Base-by-base conservation (phyloP, 2,329 filamentous ascomycete genomes). In the Apiospora phragmitis region DNA sequence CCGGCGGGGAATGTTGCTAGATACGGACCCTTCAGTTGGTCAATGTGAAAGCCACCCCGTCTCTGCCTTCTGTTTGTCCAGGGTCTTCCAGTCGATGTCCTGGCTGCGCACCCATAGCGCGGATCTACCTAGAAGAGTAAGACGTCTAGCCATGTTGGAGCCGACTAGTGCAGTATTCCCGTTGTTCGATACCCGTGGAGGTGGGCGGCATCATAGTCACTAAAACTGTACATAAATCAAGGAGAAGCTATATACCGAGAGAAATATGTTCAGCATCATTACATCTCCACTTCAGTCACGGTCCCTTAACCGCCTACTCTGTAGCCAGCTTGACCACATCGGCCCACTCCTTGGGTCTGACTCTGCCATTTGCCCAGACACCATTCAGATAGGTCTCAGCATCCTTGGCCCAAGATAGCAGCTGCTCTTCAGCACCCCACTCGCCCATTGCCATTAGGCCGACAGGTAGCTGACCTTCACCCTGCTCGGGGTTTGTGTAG, bases 361-460 rank as follows among this genome's bases (percentile, higher is more conserved):
- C 79, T 68, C 89, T 83, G 0, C 89, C 86, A 0, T 85, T 86
- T 0, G 83, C 80, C 69, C 84, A 83, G 32, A 73, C 79, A 4
- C 83, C 80, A 69, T 88, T 83, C 67, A 92, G 75, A 75, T 89
- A 91, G 45, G 78, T 78, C 79, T 92, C 90, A 0, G 83, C 83
- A 70, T 90, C 87, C 41, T 80, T 81, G 1, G 89, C 90, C 85
- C 88, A 92, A n/a, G 77, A 81, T 41, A 93, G 79, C 72, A 92
- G 80, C 75, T 85, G 83, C 80, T 92, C 90, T 79, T 93, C 91
- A 41, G 83, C 84, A 0, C 90, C 91, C 91, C 91, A 92, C 79
- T 91, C 89, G 7, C 84, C 89, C 82, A 89, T 88, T 0, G 88
- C 90, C 86, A 91, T 86, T 72, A 92, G 75, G 6, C 89, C 88